Percentiles rank a stretch among this genome's conserved stretches.
phyloP scores from a whole-genome alignment of 345 rosid species.

The Camelina laxa region DNA sequence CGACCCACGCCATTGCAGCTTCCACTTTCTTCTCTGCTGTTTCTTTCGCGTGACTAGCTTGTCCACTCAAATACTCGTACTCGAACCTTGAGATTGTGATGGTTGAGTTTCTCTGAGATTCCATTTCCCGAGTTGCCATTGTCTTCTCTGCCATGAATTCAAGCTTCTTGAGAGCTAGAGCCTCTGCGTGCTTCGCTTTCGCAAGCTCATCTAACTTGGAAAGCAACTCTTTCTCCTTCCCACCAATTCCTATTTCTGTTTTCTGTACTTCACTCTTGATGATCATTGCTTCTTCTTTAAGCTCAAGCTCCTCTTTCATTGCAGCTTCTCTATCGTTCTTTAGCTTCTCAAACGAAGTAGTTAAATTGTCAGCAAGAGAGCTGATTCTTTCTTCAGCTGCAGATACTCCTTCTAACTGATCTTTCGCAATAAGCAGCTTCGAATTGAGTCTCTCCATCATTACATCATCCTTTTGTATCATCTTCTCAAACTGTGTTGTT shows the following conservation, averaged over 20 bases:
- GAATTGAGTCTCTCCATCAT: constrained; percentile 62
- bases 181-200: constrained; percentile 62
- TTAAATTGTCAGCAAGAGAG: constrained; percentile 54
- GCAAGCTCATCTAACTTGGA: constrained; percentile 67
- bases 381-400: constrained; percentile 63
- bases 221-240: constrained; percentile 60
- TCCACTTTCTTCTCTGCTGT: constrained; percentile 87
- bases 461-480: constrained; percentile 53
- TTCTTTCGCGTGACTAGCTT: constrained; percentile 68
- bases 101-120: constrained; percentile 47
- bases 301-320: constrained; percentile 58
- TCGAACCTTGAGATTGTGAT: constrained; percentile 79
- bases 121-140: constrained; percentile 53
- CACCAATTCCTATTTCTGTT: constrained; percentile 56
- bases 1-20: constrained; percentile 93
- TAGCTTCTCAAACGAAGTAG: constrained; percentile 61
- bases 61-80: constrained; percentile 74
- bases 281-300: constrained; percentile 52
- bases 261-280: constrained; percentile 55
- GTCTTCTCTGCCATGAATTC: constrained; percentile 53
- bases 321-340: constrained; percentile 62
- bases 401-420: constrained; percentile 58
- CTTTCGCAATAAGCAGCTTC: constrained; percentile 76
- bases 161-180: constrained; percentile 62
- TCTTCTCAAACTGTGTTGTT: constrained; percentile 50